These are phyloP conservation scores for Cydonia oblonga DNA, from an alignment of 331 rosid species.

Conservation along the genomic window DNA sequence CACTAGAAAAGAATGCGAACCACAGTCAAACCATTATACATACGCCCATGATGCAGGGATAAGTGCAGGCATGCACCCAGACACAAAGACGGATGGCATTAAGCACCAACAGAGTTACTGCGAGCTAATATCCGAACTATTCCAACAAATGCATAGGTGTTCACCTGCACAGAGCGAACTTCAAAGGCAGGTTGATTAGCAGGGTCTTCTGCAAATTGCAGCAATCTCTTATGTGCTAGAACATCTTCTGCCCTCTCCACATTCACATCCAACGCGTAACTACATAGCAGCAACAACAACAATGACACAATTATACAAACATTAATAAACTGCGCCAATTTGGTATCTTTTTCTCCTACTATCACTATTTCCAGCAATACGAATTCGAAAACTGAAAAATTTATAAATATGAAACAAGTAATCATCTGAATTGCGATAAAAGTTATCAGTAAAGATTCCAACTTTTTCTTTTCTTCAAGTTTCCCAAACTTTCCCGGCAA, in stretches of 20 bases:
- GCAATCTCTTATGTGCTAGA: slow-evolving; percentile 68
- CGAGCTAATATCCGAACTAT: not conserved
- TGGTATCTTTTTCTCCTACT: not conserved
- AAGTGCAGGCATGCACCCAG: not conserved
- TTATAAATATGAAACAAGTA: not conserved
- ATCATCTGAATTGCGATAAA: not conserved
- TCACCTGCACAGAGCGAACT: slow-evolving; percentile 85
- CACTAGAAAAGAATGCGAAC: not conserved
- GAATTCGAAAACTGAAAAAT: not conserved
- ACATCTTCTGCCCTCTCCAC: slow-evolving; percentile 99
- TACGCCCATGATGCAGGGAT: not conserved
- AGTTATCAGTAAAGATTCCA: not conserved
- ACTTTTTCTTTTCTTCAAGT: not conserved
- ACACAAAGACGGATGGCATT: not conserved
- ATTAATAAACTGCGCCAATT: not conserved
- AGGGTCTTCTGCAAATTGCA: slow-evolving; percentile 74
- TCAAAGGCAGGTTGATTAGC: slow-evolving; percentile 66
- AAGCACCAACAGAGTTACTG: not conserved
- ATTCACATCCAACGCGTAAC: slow-evolving; percentile 94
- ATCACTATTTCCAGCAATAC: not conserved
- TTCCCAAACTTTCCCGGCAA: not conserved
- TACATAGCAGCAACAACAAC: slow-evolving; percentile 33
- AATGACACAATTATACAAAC: slow-evolving; percentile 2
- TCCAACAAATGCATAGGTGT: not conserved
- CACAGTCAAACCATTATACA: not conserved